phyloP scores from a whole-genome alignment of 257 asterid species.

The Datura wrightii region DNA sequence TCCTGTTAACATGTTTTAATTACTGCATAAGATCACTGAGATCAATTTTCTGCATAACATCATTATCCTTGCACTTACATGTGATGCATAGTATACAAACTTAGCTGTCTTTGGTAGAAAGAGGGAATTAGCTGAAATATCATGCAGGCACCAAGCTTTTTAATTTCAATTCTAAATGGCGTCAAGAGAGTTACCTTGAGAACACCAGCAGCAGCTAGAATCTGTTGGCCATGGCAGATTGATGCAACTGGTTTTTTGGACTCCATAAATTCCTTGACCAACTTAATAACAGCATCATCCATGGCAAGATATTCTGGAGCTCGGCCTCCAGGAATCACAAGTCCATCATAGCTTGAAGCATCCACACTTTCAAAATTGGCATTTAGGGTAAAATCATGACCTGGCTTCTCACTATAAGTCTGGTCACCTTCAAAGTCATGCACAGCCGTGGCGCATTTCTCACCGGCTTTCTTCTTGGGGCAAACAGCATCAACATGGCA shows the following conservation, averaged over 20 bases:
- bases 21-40: background rate
- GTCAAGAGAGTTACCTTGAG: conserved; percentile 60
- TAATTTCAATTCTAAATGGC: background rate
- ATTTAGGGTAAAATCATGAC: conserved; percentile 81
- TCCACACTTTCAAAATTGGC: conserved; percentile 63
- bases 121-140: background rate
- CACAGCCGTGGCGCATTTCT: conserved; percentile 81
- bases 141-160: background rate
- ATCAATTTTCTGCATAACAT: background rate
- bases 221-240: conserved; percentile 97
- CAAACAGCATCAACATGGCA: conserved; percentile 92
- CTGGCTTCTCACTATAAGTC: conserved; percentile 95
- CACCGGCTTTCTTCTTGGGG: conserved; percentile 76
- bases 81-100: background rate
- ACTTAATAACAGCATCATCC: conserved; percentile 62
- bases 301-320: conserved; percentile 96
- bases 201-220: conserved; percentile 94
- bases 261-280: conserved; percentile 78
- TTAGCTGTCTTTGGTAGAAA: background rate
- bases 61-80: background rate
- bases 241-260: conserved; percentile 91
- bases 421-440: conserved; percentile 99
- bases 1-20: background rate
- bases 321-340: conserved; percentile 96
- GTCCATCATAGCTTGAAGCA: conserved; percentile 79